A percentile compares a stretch with the other conserved stretches of the same genome.
Evolutionary conservation across 1,284 basidiomycete genomes (phyloP).

Genomic region (Takashimella koratensis): DNA sequence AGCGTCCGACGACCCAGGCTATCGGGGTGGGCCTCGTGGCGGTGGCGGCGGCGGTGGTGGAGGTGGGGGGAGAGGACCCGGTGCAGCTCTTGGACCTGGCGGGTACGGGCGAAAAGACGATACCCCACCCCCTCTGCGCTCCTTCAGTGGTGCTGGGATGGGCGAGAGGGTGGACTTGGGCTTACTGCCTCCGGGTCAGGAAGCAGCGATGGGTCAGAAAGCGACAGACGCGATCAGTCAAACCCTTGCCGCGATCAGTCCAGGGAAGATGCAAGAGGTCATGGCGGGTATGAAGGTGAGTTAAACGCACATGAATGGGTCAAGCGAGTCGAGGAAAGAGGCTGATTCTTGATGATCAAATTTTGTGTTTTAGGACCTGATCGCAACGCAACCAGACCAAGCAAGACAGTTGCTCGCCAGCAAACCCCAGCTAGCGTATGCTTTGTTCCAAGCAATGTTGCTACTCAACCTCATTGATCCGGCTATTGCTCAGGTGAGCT

Average conservation of each 20-base stretch:
- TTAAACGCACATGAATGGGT: no score
- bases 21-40: constrained; percentile 56
- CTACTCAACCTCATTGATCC: constrained; percentile 93
- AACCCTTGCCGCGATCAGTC: constrained; percentile 77
- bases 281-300: constrained; percentile 94
- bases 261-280: constrained; percentile 87
- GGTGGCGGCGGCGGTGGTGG: constrained; percentile 49
- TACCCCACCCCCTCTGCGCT: background rate
- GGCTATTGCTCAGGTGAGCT: constrained; percentile 65
- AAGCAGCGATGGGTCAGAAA: constrained; percentile 68
- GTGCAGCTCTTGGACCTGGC: constrained; percentile 2
- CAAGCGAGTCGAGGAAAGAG: background rate
- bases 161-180: constrained; percentile 21
- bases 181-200: constrained; percentile 73
- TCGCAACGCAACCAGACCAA: constrained; percentile 85
- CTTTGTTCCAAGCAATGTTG: constrained; percentile 91
- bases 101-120: background rate
- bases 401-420: constrained; percentile 72
- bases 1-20: constrained; percentile 51
- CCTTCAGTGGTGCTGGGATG: constrained; percentile 8
- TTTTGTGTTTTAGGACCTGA: constrained; percentile 64
- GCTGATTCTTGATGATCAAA: no score
- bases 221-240: constrained; percentile 82
- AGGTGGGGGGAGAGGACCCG: constrained; percentile 8
- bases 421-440: constrained; percentile 92